Conservation (phyloP, 164 flowering plant species). For the Annona squamosa region DNA sequence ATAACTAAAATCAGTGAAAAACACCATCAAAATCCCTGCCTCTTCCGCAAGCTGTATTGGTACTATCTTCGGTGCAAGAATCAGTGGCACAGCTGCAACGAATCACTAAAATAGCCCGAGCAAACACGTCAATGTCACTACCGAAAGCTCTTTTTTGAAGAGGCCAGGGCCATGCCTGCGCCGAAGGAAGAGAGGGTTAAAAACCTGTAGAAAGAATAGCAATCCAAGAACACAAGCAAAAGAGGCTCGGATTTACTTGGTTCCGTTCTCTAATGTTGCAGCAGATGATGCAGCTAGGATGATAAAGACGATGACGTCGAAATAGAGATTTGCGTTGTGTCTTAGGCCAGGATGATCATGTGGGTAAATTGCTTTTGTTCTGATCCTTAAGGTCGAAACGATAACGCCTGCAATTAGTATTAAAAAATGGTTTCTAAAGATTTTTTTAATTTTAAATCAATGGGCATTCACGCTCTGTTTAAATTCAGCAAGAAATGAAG, state of each 20-base stretch:
- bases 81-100: constrained; percentile 73
- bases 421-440: too few relatives aligned
- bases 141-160: constrained; percentile 78
- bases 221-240: constrained; percentile 60
- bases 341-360: constrained; percentile 74
- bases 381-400: constrained; percentile 67
- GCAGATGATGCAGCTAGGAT: constrained; percentile 59
- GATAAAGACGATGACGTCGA: constrained; percentile 56
- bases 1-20: constrained; percentile 74
- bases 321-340: constrained; percentile 83
- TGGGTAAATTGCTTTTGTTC: constrained; percentile 73
- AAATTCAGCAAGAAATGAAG: too few relatives aligned
- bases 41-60: constrained; percentile 71
- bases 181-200: constrained; percentile 68
- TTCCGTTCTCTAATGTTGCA: constrained; percentile 61
- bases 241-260: constrained; percentile 32
- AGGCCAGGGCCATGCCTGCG: constrained; percentile 85
- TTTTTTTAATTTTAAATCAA: too few relatives aligned
- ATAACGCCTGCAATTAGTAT: constrained; percentile 87
- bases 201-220: constrained; percentile 72
- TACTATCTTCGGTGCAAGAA: constrained; percentile 78
- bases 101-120: constrained; percentile 85
- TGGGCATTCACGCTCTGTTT: too few relatives aligned
- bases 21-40: constrained; percentile 70
- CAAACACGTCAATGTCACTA: constrained; percentile 67